Evolutionary conservation across 78 protist species (phyloP).

Genomic region (Dictyostelium citrinum): DNA sequence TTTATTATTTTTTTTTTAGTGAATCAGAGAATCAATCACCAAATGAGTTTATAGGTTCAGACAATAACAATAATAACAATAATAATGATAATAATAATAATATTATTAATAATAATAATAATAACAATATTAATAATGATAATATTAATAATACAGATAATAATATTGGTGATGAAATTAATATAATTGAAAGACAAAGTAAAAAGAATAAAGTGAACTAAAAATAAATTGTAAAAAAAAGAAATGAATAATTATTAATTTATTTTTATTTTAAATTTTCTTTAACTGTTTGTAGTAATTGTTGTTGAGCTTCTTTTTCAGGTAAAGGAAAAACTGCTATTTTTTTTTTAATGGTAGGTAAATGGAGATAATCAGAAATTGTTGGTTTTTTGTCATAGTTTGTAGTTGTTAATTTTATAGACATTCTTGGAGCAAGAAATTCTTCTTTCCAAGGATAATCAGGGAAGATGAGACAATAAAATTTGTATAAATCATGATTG

Average conservation of each 20-base stretch:
- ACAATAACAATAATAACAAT: background rate
- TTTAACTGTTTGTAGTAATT: too few relatives aligned
- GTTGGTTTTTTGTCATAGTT: background rate
- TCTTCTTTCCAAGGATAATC: background rate
- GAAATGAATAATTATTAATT: too few relatives aligned
- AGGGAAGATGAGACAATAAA: background rate
- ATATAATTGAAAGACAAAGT: background rate
- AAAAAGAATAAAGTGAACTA: background rate
- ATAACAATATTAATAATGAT: too few relatives aligned
- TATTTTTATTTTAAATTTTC: too few relatives aligned
- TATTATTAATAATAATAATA: background rate
- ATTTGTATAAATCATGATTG: background rate
- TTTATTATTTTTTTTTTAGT: background rate
- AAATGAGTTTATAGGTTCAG: conserved; percentile 35
- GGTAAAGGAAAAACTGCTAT: too few relatives aligned
- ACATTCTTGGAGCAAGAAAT: background rate
- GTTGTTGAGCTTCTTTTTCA: background rate
- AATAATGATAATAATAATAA: background rate
- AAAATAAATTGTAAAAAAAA: background rate
- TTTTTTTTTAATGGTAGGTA: background rate
- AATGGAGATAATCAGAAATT: background rate
- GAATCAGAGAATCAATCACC: background rate
- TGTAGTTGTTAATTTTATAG: background rate
- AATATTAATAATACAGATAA: too few relatives aligned
- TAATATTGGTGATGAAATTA: background rate